These are phyloP conservation scores for Aphanomyces astaci DNA, from an alignment of 352 stramenopile species.

Conservation along the genomic window DNA sequence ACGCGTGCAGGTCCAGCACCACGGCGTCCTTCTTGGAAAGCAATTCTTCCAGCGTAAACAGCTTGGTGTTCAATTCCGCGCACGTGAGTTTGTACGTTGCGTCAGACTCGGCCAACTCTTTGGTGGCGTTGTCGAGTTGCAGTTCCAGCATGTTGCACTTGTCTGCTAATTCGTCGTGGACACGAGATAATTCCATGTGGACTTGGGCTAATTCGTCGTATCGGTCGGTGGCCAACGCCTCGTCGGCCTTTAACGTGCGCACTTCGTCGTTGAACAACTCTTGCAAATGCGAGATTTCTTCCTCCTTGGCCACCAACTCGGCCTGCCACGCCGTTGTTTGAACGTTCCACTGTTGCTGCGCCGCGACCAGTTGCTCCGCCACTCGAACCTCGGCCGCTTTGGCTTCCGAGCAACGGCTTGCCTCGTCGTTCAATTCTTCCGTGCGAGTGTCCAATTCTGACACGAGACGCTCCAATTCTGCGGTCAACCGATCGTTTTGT, in stretches of 20 bases:
- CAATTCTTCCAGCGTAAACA: neutral
- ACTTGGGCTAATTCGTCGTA: neutral
- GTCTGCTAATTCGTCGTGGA: neutral
- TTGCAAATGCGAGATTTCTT: slow-evolving; percentile 7
- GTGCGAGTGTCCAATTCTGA: neutral
- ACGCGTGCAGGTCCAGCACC: neutral
- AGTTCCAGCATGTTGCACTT: neutral
- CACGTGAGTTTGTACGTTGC: neutral
- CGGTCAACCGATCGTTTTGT: neutral
- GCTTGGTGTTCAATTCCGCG: neutral
- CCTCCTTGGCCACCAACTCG: neutral
- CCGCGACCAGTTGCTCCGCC: neutral
- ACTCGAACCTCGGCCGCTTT: neutral
- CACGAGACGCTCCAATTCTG: neutral
- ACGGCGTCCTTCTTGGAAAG: slow-evolving; percentile 2
- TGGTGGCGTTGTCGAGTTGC: neutral
- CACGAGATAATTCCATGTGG: neutral
- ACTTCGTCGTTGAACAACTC: slow-evolving; percentile 6
- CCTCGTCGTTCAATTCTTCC: neutral
- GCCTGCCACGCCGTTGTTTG: neutral
- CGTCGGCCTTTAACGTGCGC: neutral
- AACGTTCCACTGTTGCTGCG: neutral
- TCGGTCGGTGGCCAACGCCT: neutral
- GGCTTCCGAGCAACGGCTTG: neutral
- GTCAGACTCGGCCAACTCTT: neutral